Base-by-base conservation (phyloP, 2,329 filamentous ascomycete species). In the Bipolaris oryzae region DNA sequence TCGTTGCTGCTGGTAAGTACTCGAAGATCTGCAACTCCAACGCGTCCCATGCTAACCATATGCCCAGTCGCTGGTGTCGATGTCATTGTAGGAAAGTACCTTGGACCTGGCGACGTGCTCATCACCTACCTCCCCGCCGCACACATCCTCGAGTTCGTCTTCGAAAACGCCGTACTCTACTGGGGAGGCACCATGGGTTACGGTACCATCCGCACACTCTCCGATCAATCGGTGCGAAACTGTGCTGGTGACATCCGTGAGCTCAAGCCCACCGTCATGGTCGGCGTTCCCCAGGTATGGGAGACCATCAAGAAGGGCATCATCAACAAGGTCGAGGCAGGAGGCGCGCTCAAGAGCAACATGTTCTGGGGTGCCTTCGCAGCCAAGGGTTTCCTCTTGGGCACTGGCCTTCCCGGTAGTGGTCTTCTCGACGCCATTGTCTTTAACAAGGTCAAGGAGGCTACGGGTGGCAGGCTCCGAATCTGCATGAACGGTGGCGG, bases 251-350 rank as follows among this genome's bases (percentile, higher is more conserved):
- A 99, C 69, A 96, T 99, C 79, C 89, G 90, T 58, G 93, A 97
- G 72, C 89, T 98, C 74, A 85, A 85, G 67, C 95, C 95, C 1
- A 96, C 92, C 1, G 85, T 97, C 73, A 85, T 99, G 74, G 90
- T 97, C 37, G 95, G 95, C 75, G 95, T 99, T 3, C 95, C 95
- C 1, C 93, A 96, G 56, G 89, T 99, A 31, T 99, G 94, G 93
- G 95, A 99, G 79, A 93, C 91, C 1, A 89, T 99, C 70, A 94
- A 92, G 82, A 99, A 99, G 82, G 95, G 95, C 52, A 90, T 99
- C 69, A 81, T 94, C 62, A 79, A 81, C 68, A 92, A 92, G 77
- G 88, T 98, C 58, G 89, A 90, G 72, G 80, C 84, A 55, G 85
- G 89, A 60, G 88, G 87, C 69, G 77, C 84, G n/a, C 55, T 98